Base-by-base conservation (phyloP, 1,284 basidiomycete genomes). In the Coniophora puteana region DNA sequence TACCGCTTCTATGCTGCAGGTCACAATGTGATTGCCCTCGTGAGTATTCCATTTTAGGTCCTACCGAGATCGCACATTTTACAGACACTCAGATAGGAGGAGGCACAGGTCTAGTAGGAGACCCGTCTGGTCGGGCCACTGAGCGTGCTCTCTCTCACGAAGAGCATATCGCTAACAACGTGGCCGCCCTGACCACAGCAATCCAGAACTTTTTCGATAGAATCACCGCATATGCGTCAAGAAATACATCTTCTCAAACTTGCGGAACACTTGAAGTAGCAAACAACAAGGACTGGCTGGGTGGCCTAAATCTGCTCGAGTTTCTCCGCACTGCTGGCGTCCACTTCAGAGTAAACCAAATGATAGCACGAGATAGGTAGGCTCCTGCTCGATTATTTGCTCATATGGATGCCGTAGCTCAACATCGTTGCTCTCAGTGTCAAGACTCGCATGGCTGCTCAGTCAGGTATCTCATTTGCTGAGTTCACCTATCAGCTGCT, bases 401-500 rank as follows among this genome's bases (percentile, higher is more conserved):
- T 28, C 29, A 36, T 38, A 13, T 37, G n/a, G n/a, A n/a, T n/a
- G n/a, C n/a, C n/a, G n/a, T n/a, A n/a, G n/a, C n/a, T n/a, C n/a
- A n/a, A n/a, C n/a, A n/a, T n/a, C n/a, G n/a, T n/a, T n/a, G n/a
- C n/a, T 32, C n/a, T 20, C 53, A 95, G 93, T 49, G 93, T 98
- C 21, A 86, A 85, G 51, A 77, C 78, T n/a, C 85, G 94, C 22
- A 73, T 97, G 37, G 72, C 75, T 5, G 81, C 85, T 1, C 77
- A 83, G 45, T 76, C 82, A 50, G 86, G 95, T 21, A 85, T 99
- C 49, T 95, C 93, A 10, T 99, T 96, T 68, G 93, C 94, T 14
- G 96, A 99, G 60, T 98, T 99, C 66, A 84, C 86, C 4, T 99
- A 99, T 61, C 95, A 99, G 59, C 81, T 99, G 18, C 74, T 99